Evolutionary conservation across 2,329 filamentous ascomycete genomes (phyloP).

Genomic region (Boeremia lycopersici): DNA sequence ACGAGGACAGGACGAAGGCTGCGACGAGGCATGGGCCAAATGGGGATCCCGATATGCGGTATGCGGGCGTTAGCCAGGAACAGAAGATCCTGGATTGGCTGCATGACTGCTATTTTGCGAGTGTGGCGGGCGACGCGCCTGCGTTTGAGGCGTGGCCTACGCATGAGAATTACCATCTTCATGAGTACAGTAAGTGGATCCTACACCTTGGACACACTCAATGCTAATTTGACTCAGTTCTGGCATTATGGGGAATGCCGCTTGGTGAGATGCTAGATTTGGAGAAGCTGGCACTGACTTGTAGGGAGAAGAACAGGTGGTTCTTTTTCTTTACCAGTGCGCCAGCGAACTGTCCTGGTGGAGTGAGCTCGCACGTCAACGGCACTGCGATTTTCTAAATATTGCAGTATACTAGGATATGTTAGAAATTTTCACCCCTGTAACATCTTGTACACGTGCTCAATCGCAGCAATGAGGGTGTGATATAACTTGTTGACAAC

Average conservation of each 20-base stretch:
- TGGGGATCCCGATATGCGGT: conserved; percentile 49
- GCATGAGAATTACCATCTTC: conserved; percentile 42
- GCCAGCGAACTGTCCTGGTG: conserved; percentile 64
- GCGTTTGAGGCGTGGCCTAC: conserved; percentile 70
- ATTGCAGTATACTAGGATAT: no score
- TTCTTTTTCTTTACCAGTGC: conserved; percentile 67
- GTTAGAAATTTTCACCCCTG: no score
- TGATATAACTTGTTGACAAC: no score
- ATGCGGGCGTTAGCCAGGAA: conserved; percentile 59
- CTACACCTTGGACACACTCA: neutral
- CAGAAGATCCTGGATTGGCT: conserved; percentile 67
- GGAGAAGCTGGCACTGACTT: conserved; percentile 59
- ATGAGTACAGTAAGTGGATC: conserved; percentile 11
- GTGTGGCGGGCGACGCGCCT: conserved; percentile 67
- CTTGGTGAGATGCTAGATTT: conserved; percentile 53
- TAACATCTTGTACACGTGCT: no score
- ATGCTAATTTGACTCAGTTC: conserved; percentile 24
- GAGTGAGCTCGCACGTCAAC: conserved; percentile 53
- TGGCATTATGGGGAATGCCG: conserved; percentile 51
- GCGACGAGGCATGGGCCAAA: conserved; percentile 54
- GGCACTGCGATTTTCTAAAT: conserved; percentile 48
- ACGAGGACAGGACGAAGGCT: conserved; percentile 42
- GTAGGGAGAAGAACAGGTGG: conserved; percentile 62
- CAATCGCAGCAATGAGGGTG: no score
- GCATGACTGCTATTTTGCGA: conserved; percentile 71